Conservation (phyloP, 441 rosid species). For the Omphalea diandra region DNA sequence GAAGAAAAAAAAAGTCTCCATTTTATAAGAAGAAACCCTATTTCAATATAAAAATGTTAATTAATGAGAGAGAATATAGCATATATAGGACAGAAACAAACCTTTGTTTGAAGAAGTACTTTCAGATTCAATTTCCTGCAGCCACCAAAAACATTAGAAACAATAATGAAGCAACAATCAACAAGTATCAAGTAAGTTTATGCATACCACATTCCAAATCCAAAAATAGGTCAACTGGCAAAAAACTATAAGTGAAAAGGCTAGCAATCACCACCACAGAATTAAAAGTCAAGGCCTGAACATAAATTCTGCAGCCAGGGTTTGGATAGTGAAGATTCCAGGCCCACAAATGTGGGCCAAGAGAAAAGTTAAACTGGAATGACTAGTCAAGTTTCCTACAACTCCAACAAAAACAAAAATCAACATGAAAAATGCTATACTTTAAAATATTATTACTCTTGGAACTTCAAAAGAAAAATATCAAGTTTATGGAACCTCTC, state of each 20-base stretch:
- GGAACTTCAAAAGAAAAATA: not conserved
- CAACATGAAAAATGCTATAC: no score
- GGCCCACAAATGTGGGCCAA: not conserved
- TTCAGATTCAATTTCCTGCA: constrained; percentile 54
- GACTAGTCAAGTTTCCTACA: not conserved
- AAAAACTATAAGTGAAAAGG: not conserved
- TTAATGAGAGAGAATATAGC: not conserved
- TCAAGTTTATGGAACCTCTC: not conserved
- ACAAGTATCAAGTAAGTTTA: not conserved
- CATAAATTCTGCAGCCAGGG: not conserved
- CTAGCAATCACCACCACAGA: constrained; percentile 3
- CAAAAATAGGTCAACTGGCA: not conserved
- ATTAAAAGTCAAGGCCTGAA: not conserved
- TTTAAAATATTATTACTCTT: not conserved
- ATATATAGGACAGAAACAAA: constrained; percentile 20
- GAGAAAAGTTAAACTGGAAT: not conserved
- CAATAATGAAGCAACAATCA: not conserved
- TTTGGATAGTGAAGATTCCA: not conserved
- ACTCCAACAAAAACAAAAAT: not conserved
- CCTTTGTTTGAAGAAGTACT: constrained; percentile 45
- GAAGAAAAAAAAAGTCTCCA: constrained; percentile 15
- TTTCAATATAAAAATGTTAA: not conserved
- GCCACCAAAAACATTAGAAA: constrained; percentile 18
- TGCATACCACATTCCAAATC: not conserved
- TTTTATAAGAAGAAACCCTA: not conserved